Conservation (phyloP, 2,329 filamentous ascomycete species). For the Pseudopyrenochaeta lycopersici region DNA sequence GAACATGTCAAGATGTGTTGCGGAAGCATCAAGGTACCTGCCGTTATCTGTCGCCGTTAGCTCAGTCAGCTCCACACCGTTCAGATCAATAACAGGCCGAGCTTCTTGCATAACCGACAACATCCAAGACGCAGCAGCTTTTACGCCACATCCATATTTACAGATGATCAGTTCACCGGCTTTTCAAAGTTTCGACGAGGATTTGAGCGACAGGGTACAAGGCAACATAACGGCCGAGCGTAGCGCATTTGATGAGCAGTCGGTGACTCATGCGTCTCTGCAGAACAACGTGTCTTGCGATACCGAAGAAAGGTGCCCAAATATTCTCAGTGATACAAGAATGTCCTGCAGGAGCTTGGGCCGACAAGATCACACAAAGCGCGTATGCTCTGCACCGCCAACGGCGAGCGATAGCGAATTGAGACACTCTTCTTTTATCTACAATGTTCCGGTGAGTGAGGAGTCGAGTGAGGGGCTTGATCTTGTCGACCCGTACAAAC, state of each 20-base stretch:
- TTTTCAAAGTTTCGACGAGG: conserved; percentile 15
- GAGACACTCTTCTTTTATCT: conserved; percentile 13
- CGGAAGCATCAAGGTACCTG: conserved; percentile 19
- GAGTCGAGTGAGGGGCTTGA: conserved; percentile 16
- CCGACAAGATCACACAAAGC: conserved; percentile 1
- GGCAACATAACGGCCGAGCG: conserved; percentile 12
- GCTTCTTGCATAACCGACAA: conserved; percentile 32
- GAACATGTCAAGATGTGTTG: conserved; percentile 6
- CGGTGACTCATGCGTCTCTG: conserved; percentile 34
- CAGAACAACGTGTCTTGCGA: conserved; percentile 35
- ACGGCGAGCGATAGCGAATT: conserved; percentile 14
- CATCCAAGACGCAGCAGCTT: conserved; percentile 26
- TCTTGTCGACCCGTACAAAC: conserved; percentile 26
- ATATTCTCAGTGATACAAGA: conserved; percentile 21
- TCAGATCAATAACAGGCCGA: conserved; percentile 17
- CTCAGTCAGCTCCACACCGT: conserved; percentile 30
- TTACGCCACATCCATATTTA: conserved; percentile 25
- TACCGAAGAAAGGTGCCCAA: conserved; percentile 11
- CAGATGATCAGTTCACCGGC: conserved; percentile 25
- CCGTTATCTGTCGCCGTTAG: conserved; percentile 28
- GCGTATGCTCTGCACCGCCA: not conserved
- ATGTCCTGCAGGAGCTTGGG: conserved; percentile 28
- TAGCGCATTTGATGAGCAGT: conserved; percentile 24
- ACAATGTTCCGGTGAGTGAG: conserved; percentile 21
- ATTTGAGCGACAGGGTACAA: conserved; percentile 11